Base-by-base conservation (phyloP, 2,329 filamentous ascomycete genomes). In the Trichoderma atrobrunneum region DNA sequence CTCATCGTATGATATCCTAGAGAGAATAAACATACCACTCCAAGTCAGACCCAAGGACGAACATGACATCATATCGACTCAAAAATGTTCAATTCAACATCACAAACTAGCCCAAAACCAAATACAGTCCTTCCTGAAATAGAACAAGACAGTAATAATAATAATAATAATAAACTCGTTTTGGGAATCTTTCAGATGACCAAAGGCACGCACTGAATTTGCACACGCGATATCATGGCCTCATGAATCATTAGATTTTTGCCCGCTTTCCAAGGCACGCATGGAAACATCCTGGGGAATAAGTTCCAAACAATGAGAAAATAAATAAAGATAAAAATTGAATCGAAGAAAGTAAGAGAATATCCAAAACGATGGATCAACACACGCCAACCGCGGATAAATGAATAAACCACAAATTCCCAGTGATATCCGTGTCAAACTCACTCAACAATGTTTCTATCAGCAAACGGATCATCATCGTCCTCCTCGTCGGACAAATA, bases 391-490 rank as follows among this genome's bases (percentile, higher is more conserved):
- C 43, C 18, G 65, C 36, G n/a, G n/a, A 43, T 28, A 6, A 63
- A 14, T 10, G 21, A 39, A 62, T 34, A 34, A 39, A 39, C 1
- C 2, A 16, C 57, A 3, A 67, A 26, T 39, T 11, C 1, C 48
- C 3, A 12, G 16, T 4, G 5, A 14, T 24, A 39, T 32, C 11
- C 48, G 11, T 7, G 1, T 14, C 39, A 30, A 64, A 8, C 11
- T 68, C 26, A 61, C 43, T 60, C 57, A 60, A 93, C 86, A 5
- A 90, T 92, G 79, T 97, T 95, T 56, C 88, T 88, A 79, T 97
- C 94, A 5, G 92, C 93, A 80, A 97, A 97, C 0, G 94, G 94
- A 78, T 97, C 89, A 74, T 96, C 88, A n/a, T 94, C 92, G 57
- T 94, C 91, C 7, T 71, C 59, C 56, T 90, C 88, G 18, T 86